phyloP scores from a whole-genome alignment of 345 rosid genomes.

The Mallotus nudiflorus region DNA sequence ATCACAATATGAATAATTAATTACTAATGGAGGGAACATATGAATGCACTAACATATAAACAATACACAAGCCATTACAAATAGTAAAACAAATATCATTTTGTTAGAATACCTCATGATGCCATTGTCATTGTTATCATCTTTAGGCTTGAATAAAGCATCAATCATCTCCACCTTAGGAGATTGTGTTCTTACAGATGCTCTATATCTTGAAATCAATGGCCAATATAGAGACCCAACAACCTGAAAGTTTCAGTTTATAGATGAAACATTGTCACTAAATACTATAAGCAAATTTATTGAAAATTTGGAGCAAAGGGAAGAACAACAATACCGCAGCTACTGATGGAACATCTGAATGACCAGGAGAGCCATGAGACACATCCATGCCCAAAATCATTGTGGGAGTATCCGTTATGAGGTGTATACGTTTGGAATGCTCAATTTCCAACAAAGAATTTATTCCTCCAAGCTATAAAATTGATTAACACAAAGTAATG shows the following conservation, averaged over 20 bases:
- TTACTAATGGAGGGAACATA: neutral
- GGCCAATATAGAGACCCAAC: slow-evolving; percentile 91
- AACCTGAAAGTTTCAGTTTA: slow-evolving; percentile 49
- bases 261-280: too few species aligned
- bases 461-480: slow-evolving; percentile 81
- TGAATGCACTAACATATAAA: neutral
- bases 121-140: slow-evolving; percentile 65
- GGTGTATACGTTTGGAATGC: slow-evolving; percentile 45
- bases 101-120: slow-evolving; percentile 60
- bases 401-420: slow-evolving; percentile 68
- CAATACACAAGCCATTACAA: neutral
- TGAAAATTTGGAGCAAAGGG: neutral
- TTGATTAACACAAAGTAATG: slow-evolving; percentile 16
- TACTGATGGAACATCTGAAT: slow-evolving; percentile 66
- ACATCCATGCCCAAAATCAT: slow-evolving; percentile 98
- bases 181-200: slow-evolving; percentile 84
- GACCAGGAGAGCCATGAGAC: slow-evolving; percentile 90
- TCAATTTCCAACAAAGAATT: slow-evolving; percentile 82
- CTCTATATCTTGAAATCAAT: slow-evolving; percentile 76
- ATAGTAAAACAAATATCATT: neutral
- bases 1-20: too few species aligned
- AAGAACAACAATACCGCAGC: slow-evolving; percentile 57
- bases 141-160: slow-evolving; percentile 68
- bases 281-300: neutral
- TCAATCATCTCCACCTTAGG: slow-evolving; percentile 86